Base-by-base conservation (phyloP, 495 filamentous ascomycete species). In the Lasiosphaeria hispida region DNA sequence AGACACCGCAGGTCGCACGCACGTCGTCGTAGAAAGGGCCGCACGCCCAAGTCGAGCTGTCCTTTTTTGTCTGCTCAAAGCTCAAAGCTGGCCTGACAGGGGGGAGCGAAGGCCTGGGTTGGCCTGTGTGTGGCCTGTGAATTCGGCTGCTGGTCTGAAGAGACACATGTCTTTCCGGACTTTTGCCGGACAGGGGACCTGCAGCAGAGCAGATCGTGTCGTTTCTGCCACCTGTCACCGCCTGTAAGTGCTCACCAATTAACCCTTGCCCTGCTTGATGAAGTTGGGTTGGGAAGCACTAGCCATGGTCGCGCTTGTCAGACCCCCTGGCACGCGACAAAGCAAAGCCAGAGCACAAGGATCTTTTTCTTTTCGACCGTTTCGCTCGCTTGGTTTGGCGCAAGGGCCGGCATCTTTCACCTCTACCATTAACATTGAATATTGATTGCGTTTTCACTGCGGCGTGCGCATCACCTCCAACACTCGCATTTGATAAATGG, bases 91-190 rank as follows among this genome's bases (percentile, higher is more conserved):
- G 15, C 33, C 42, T 51, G 39, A 41, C 58, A 60, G 58, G 58
- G 58, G 44, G 40, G 48, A 35, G 17, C n/a, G 10, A 47, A 18
- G 19, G 43, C 41, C 39, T 18, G 38, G 34, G 30, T 47, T 19
- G 2, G 13, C 19, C 19, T 11, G 38, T 8, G 11, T 42, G 18
- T 42, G 7, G 48, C 23, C 53, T 10, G 15, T 35, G 36, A 34
- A 3, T 15, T n/a, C 30, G n/a, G n/a, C n/a, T n/a, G n/a, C n/a
- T n/a, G n/a, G n/a, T n/a, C 43, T 39, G 53, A 56, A 48, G 66
- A 65, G 66, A 70, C 69, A 72, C 68, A 68, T 68, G 63, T 60
- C 68, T 55, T 71, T 69, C 69, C 70, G 70, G 63, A 14, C 58
- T 68, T 67, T 69, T 67, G 9, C 61, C 61, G 52, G 23, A 30